Base-by-base conservation (phyloP, 2,329 filamentous ascomycete genomes). In the Aspergillus uvarum region DNA sequence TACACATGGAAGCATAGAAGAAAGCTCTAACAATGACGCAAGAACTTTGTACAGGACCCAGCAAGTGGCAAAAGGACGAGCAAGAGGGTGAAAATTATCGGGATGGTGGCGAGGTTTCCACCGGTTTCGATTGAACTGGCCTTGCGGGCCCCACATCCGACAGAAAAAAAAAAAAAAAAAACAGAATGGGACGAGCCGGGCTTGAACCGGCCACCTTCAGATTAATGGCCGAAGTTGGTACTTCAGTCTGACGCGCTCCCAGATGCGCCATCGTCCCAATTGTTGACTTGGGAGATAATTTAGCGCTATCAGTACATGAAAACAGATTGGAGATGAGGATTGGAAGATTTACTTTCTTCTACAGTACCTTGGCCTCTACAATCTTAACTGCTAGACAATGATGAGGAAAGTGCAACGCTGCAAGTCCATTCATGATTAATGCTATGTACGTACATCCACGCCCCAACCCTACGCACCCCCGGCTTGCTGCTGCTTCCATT, bases 401-500 rank as follows among this genome's bases (percentile, higher is more conserved):
- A 32, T 12, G 7, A 32, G 7, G 31, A 35, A 35, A 35, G 14
- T 35, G 32, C 14, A 35, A 12, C 11, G 14, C 32, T 22, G 52
- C 19, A 24, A 54, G 1, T 12, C 19, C 24, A 44, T 47, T 22
- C 35, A 26, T 12, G 26, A 24, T 12, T 44, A 42, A 14, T 16
- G 14, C 38, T 44, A 47, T 54, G 38, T 31, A 32, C 22, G 32
- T 14, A 54, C 38, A 24, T 29, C 35, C 38, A n/a, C 21, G 12
- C 16, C 35, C 1, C n/a, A 22, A 16, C 29, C 22, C 42, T 53
- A 58, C 32, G 38, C 29, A 26, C 26, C 35, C 16, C 11, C 48
- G 16, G 47, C 53, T 68, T 84, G 78, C 61, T 78, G 81, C 74
- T 89, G 84, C 82, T 96, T 96, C 92, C 94, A 98, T 67, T 87